Base-by-base conservation (phyloP, 2,329 filamentous ascomycete genomes). In the Cephalotrichum gorgonifer region DNA sequence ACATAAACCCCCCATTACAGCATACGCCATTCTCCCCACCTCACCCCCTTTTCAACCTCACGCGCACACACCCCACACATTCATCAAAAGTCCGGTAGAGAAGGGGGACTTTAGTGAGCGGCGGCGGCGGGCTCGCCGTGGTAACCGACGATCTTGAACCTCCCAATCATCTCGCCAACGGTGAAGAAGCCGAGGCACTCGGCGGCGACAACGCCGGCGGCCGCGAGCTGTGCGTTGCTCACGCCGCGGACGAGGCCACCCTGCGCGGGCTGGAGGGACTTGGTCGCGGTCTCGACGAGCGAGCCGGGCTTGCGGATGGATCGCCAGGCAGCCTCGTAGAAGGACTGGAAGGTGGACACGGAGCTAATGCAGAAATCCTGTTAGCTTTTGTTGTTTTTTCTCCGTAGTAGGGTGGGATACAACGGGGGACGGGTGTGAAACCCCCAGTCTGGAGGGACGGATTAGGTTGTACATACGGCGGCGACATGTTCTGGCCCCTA, bases 171-270 rank as follows among this genome's bases (percentile, higher is more conserved):
- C 78, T 97, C 90, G 56, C 93, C 93, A 49, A 97, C 81, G 53
- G 90, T 94, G 79, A 97, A 98, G 80, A 98, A 98, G 53, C 93
- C 93, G 57, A 98, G 71, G 46, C 88, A 78, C 73, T 98, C 91
- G 50, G 90, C 90, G 44, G 76, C 70, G 54, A 96, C 73, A 52
- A 98, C 86, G 58, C 86, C 87, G 52, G 78, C 85, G 48, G 85
- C 70, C 49, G 78, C 77, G 58, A 91, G 65, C 68, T 95, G 84
- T 58, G 81, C 75, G 56, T 71, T 74, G 67, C 80, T 85, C 60
- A 93, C 60, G 71, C 81, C 86, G 64, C 86, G 81, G 62, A 86
- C 63, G 56, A 66, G 55, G 85, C 65, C 72, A 58, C 75, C 69
- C 61, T 76, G 70, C 57, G 78, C 64, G 56, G 74, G 64, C 61